Percentiles rank a stretch among this genome's conserved stretches.
phyloP scores from a whole-genome alignment of 495 filamentous ascomycete species.

The Oidiodendron maius region DNA sequence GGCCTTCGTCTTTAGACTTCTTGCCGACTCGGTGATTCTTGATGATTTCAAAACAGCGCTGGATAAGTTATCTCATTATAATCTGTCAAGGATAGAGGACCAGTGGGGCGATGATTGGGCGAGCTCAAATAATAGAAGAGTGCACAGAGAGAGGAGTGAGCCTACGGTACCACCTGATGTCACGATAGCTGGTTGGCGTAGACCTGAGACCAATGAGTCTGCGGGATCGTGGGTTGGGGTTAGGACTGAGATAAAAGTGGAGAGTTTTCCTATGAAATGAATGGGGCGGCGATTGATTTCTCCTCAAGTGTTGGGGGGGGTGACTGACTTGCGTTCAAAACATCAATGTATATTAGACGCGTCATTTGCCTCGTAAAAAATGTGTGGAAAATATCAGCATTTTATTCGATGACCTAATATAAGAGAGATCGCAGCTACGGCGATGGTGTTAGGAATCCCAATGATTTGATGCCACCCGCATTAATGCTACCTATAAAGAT shows the following conservation, averaged over 20 bases:
- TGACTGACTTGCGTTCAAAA: too few relatives aligned
- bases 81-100: background rate
- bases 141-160: too few relatives aligned
- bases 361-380: too few relatives aligned
- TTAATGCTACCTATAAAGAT: too few relatives aligned
- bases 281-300: too few relatives aligned
- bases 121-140: background rate
- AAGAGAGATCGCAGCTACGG: too few relatives aligned
- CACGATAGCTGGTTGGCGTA: background rate
- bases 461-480: too few relatives aligned
- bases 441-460: too few relatives aligned
- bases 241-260: background rate
- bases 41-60: conserved; percentile 59
- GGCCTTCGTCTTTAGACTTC: conserved; percentile 53
- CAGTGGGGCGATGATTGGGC: background rate
- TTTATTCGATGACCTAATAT: too few relatives aligned
- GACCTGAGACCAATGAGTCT: background rate
- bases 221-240: background rate
- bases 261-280: background rate
- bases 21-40: conserved; percentile 52
- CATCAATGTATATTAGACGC: too few relatives aligned
- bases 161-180: background rate
- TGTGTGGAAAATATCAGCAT: too few relatives aligned
- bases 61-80: background rate
- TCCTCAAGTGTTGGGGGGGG: too few relatives aligned